These are phyloP conservation scores for Beauveria asiatica DNA, from an alignment of 2,329 filamentous ascomycete species.

Conservation along the genomic window DNA sequence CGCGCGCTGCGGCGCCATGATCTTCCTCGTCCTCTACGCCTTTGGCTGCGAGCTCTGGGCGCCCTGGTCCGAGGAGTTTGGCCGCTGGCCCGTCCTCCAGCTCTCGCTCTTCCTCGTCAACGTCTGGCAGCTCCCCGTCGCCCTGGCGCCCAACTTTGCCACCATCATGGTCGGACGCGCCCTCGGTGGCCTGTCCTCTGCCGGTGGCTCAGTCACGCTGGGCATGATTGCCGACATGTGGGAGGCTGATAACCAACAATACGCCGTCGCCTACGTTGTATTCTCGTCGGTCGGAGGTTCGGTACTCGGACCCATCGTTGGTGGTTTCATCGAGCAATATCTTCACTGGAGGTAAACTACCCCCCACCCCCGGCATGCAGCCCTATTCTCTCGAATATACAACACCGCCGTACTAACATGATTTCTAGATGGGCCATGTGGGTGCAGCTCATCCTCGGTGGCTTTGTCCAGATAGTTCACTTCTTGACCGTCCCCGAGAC, in stretches of 20 bases:
- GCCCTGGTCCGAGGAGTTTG: conserved; percentile 78
- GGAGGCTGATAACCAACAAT: conserved; percentile 63
- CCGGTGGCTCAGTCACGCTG: conserved; percentile 64
- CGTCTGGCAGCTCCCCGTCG: conserved; percentile 65
- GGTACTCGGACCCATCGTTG: conserved; percentile 68
- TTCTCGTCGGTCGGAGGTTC: conserved; percentile 74
- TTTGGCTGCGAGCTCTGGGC: conserved; percentile 87
- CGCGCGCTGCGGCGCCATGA: conserved; percentile 64
- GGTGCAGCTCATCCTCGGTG: conserved; percentile 77
- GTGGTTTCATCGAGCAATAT: conserved; percentile 63
- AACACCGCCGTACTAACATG: conserved; percentile 9
- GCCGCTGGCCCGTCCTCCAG: conserved; percentile 68
- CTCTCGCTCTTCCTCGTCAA: conserved; percentile 67
- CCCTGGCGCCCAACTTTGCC: conserved; percentile 63
- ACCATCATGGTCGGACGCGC: conserved; percentile 62
- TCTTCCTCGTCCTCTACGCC: conserved; percentile 72
- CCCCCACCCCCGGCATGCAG: neutral
- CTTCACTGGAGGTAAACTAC: conserved; percentile 52
- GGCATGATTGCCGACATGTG: conserved; percentile 71
- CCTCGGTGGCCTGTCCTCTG: conserved; percentile 61
- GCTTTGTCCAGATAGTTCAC: conserved; percentile 57
- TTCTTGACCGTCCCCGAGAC: conserved; percentile 69
- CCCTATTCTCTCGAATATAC: neutral
- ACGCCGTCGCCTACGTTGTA: conserved; percentile 67
- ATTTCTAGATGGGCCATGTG: conserved; percentile 56